These are phyloP conservation scores for Helichrysum umbraculigerum DNA, from an alignment of 129 eudicot species.

Conservation along the genomic window DNA sequence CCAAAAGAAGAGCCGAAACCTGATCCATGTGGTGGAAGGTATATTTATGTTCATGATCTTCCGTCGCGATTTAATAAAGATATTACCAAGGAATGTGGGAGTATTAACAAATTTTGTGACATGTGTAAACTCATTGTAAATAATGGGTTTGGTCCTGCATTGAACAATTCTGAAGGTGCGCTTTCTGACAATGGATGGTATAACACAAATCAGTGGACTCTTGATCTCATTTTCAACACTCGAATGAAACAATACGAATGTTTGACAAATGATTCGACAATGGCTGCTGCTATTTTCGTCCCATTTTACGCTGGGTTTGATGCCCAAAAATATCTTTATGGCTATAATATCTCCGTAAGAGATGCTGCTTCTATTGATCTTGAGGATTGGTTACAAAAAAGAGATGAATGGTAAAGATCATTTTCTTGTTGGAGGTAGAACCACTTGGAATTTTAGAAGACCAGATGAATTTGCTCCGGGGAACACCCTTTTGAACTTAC, in stretches of 20 bases:
- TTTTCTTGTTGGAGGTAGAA: constrained; percentile 74
- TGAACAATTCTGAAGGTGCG: constrained; percentile 26
- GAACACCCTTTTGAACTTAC: constrained; percentile 67
- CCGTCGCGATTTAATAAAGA: too few species aligned
- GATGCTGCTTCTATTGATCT: constrained; percentile 36
- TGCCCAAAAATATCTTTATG: constrained; percentile 76
- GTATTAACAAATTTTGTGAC: constrained; percentile 68
- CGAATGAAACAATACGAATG: constrained; percentile 35
- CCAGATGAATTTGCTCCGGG: constrained; percentile 69
- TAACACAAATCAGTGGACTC: constrained; percentile 71
- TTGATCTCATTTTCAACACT: constrained; percentile 77
- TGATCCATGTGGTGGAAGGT: constrained; percentile 61
- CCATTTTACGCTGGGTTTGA: constrained; percentile 63
- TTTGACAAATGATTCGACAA: too few species aligned
- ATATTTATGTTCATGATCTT: constrained; percentile 45
- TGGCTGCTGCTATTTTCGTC: too few species aligned
- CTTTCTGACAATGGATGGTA: constrained; percentile 74
- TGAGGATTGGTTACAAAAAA: constrained; percentile 61
- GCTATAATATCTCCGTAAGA: constrained; percentile 54
- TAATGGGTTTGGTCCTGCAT: constrained; percentile 76
- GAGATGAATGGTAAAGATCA: constrained; percentile 33
- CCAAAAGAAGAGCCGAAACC: not conserved
- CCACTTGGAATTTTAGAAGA: constrained; percentile 87
- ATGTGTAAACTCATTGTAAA: constrained; percentile 69
- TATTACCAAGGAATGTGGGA: constrained; percentile 50